These are phyloP conservation scores for Ramaria rubella DNA, from an alignment of 768 basidiomycete genomes.

Conservation along the genomic window DNA sequence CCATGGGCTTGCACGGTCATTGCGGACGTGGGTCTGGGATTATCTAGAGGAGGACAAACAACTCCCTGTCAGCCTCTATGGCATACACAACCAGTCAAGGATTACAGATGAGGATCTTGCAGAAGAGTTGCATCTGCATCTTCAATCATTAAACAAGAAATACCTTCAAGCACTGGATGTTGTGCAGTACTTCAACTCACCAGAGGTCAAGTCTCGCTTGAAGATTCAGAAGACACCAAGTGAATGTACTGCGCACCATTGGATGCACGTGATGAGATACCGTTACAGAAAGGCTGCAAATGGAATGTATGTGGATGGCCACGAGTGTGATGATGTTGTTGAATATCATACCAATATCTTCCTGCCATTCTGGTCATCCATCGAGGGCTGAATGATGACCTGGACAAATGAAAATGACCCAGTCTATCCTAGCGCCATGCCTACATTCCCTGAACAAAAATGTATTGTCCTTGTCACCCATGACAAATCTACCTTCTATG, in stretches of 20 bases:
- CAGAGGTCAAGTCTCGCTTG: neutral
- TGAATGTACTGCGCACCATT: slow-evolving; percentile 10
- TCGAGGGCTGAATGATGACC: too few relatives aligned
- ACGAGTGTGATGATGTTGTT: too few relatives aligned
- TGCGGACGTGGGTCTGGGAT: slow-evolving; percentile 20
- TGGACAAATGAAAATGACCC: neutral
- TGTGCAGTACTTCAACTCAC: neutral
- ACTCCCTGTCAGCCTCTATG: slow-evolving; percentile 4
- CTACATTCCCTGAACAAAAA: neutral
- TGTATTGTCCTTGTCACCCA: slow-evolving; percentile 5
- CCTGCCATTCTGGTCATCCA: neutral
- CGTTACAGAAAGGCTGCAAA: slow-evolving; percentile 9
- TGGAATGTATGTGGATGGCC: slow-evolving; percentile 16
- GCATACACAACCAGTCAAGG: neutral
- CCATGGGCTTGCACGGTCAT: too few relatives aligned
- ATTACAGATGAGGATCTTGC: slow-evolving; percentile 10
- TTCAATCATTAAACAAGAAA: slow-evolving; percentile 6
- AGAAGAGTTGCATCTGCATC: slow-evolving; percentile 5
- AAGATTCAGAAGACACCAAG: slow-evolving; percentile 16
- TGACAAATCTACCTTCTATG: slow-evolving; percentile 20
- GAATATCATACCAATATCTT: too few relatives aligned
- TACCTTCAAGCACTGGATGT: neutral
- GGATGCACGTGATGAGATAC: slow-evolving; percentile 12
- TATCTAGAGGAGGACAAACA: slow-evolving; percentile 2
- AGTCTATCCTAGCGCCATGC: neutral